Evolutionary conservation across 169 alveolate species (phyloP).

Genomic region (Ichthyophthirius multifiliis): DNA sequence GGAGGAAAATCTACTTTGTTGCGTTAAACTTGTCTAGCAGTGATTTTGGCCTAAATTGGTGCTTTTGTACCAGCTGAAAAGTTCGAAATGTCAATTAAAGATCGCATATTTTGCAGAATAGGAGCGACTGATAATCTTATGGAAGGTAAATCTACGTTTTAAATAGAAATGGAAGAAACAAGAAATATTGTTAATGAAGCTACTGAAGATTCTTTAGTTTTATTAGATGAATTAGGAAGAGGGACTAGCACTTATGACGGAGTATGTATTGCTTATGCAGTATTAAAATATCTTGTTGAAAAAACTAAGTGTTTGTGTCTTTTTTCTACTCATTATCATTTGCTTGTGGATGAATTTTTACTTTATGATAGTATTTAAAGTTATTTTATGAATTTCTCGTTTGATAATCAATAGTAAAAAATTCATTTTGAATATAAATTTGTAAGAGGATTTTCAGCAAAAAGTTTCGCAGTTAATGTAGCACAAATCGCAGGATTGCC

Average conservation of each 20-base stretch:
- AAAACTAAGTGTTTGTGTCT: constrained; percentile 84
- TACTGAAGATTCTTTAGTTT: constrained; percentile 89
- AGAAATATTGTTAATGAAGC: constrained; percentile 77
- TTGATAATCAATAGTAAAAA: constrained; percentile 60
- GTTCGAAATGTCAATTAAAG: constrained; percentile 90
- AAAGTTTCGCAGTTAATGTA: constrained; percentile 96
- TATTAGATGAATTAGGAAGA: constrained; percentile 98
- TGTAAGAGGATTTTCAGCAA: constrained; percentile 92
- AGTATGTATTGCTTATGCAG: constrained; percentile 95
- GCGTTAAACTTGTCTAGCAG: constrained; percentile 94
- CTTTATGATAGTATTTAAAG: constrained; percentile 46
- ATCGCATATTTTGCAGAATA: constrained; percentile 88
- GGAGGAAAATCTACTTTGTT: constrained; percentile 99
- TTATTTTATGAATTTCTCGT: constrained; percentile 84
- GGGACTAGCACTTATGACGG: constrained; percentile 99
- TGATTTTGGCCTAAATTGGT: constrained; percentile 98
- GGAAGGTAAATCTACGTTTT: constrained; percentile 99
- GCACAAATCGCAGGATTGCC: constrained; percentile 82
- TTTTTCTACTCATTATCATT: constrained; percentile 97
- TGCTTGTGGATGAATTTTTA: constrained; percentile 73
- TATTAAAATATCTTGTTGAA: constrained; percentile 28
- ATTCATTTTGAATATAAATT: constrained; percentile 92
- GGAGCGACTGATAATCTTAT: constrained; percentile 94
- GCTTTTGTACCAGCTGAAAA: constrained; percentile 94
- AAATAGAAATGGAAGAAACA: constrained; percentile 98